These are phyloP conservation scores for Salmacisia buchloeana DNA, from an alignment of 1,284 basidiomycete species.

Conservation along the genomic window DNA sequence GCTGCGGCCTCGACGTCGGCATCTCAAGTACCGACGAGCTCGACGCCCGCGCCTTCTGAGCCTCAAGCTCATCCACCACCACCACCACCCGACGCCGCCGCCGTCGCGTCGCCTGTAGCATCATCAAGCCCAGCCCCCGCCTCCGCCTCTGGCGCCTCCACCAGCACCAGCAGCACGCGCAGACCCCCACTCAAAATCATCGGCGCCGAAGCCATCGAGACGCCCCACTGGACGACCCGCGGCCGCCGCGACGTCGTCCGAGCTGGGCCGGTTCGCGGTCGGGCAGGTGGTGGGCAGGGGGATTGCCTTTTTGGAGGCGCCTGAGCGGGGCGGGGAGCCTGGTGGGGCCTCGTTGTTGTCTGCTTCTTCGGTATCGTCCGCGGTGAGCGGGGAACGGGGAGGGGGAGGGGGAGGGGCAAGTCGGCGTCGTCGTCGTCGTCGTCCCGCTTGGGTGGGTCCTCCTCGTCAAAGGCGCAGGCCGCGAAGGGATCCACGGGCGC, in stretches of 20 bases:
- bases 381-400: too few relatives aligned
- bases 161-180: neutral
- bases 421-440: neutral
- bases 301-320: neutral
- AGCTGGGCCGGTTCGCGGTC: neutral
- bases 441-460: neutral
- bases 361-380: too few relatives aligned
- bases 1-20: too few relatives aligned
- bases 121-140: neutral
- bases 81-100: neutral
- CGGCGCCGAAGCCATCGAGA: constrained; percentile 5
- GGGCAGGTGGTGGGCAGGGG: neutral
- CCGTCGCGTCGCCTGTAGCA: neutral
- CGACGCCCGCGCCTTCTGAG: neutral
- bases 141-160: neutral
- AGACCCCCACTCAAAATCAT: neutral
- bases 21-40: too few relatives aligned
- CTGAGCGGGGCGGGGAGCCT: too few relatives aligned
- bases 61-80: neutral
- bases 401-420: neutral
- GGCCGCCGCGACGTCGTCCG: neutral
- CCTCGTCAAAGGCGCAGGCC: neutral
- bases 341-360: too few relatives aligned
- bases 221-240: constrained; percentile 7
- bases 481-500: neutral